A percentile compares a stretch with the other conserved stretches of the same genome.
Conservation (phyloP, 1,284 basidiomycete species). For the Sporisorium graminicola region DNA sequence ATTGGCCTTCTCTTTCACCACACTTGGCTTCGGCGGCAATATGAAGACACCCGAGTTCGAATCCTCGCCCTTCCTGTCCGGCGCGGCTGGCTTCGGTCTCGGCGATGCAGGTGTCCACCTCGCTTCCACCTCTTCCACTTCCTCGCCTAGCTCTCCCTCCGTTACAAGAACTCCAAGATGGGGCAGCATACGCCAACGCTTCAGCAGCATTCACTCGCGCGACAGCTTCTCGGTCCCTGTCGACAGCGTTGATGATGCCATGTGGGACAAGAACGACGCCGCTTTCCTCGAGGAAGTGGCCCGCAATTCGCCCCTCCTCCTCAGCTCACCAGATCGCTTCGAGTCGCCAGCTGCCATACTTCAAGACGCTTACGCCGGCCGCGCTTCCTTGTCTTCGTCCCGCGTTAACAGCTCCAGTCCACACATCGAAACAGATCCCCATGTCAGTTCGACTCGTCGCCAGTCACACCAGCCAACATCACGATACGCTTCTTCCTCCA, state of each 20-base stretch:
- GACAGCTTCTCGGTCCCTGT: constrained; percentile 20
- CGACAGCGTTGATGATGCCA: constrained; percentile 40
- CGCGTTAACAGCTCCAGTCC: constrained; percentile 15
- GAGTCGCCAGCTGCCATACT: constrained; percentile 16
- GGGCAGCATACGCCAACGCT: constrained; percentile 43
- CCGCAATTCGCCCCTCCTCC: constrained; percentile 24
- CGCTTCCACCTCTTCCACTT: constrained; percentile 13
- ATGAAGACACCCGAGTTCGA: constrained; percentile 28
- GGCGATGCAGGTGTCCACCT: constrained; percentile 23
- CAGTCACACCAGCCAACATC: neutral
- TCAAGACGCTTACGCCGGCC: constrained; percentile 9
- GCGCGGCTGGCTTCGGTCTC: constrained; percentile 12
- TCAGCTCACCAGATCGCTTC: constrained; percentile 18
- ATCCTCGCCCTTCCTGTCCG: neutral
- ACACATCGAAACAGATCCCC: neutral
- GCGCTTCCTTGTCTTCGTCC: constrained; percentile 6
- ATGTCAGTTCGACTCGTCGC: neutral
- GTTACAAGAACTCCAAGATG: constrained; percentile 28
- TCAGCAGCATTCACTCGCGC: constrained; percentile 42
- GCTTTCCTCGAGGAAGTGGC: constrained; percentile 50
- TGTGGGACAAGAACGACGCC: constrained; percentile 56
- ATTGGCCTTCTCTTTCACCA: neutral
- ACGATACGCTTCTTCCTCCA: constrained; percentile 13
- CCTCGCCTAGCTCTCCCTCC: constrained; percentile 14
- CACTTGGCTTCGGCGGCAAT: neutral